Base-by-base conservation (phyloP, 2,329 filamentous ascomycete species). In the Aspergillus sp. region DNA sequence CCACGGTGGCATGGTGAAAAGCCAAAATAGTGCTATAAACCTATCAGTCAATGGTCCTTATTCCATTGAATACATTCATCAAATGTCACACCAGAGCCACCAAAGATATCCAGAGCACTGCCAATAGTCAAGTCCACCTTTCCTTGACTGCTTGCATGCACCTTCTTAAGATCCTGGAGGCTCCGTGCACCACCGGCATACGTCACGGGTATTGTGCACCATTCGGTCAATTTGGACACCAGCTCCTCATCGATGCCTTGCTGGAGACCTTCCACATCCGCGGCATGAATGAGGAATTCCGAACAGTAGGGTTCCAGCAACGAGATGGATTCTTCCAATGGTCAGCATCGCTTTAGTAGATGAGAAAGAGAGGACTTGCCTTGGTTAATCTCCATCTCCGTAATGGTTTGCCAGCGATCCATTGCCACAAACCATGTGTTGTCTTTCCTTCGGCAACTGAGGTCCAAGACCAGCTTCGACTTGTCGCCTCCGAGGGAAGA, bases 331-430 rank as follows among this genome's bases (percentile, higher is more conserved):
- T 87, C 91, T 94, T 59, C 13, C 5, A 31, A n/a, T 6, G 6
- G 40, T 58, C 12, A 59, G 41, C 37, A 30, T 41, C 11, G 29
- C 6, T 26, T 11, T 5, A 10, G 2, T 27, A 37, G 10, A 29
- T n/a, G 27, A 26, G 19, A 35, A 6, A 10, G 13, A 19, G 11
- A 27, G n/a, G 40, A 42, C 68, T 44, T 70, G 90, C 91, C 87
- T 76, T 87, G 75, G 51, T 85, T 91, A 52, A 98, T 82, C 64
- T 96, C 89, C 83, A 95, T 95, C 59, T 96, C 88, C 1, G 93
- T 97, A 44, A 97, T 85, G 1, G 89, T 95, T 75, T 97, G 93
- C 93, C 93, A 98, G 67, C 95, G 95, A 68, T 98, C 88, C 85
- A 95, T 98, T 43, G 93, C 91, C n/a, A 98, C 93, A 59, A 87